These are phyloP conservation scores for Beta macrorhiza DNA, from an alignment of 179 eudicot genomes.

Conservation along the genomic window DNA sequence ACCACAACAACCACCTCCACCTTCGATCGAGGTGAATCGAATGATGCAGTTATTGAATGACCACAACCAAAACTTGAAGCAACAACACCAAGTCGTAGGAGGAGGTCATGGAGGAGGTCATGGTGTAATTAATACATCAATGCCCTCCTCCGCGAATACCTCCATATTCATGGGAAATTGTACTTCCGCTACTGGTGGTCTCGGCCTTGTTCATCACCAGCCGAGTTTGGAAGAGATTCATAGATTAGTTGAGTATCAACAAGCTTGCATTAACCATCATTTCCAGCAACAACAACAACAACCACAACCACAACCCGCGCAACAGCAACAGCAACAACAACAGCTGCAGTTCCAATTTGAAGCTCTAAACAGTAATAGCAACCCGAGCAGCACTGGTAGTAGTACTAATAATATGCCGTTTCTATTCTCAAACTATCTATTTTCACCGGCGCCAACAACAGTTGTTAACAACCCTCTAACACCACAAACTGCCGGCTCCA, in stretches of 20 bases:
- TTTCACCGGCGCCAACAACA: slow-evolving; percentile 20
- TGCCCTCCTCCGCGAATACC: slow-evolving; percentile 24
- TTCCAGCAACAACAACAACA: slow-evolving; percentile 28
- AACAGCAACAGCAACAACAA: slow-evolving; percentile 18
- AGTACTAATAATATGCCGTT: slow-evolving; percentile 21
- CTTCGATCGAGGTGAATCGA: slow-evolving; percentile 17
- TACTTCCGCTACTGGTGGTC: slow-evolving; percentile 5
- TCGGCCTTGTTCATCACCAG: slow-evolving; percentile 15
- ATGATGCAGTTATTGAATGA: slow-evolving; percentile 25
- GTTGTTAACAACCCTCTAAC: slow-evolving; percentile 14
- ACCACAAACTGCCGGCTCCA: slow-evolving; percentile 11
- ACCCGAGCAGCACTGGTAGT: slow-evolving; percentile 15
- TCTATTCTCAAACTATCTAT: slow-evolving; percentile 37
- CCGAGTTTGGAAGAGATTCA: slow-evolving; percentile 55
- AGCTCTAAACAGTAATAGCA: slow-evolving; percentile 14
- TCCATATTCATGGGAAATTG: slow-evolving; percentile 26
- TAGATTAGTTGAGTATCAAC: slow-evolving; percentile 55
- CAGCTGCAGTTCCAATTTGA: slow-evolving; percentile 34
- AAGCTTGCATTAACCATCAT: slow-evolving; percentile 37
- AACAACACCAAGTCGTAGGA: slow-evolving; percentile 7
- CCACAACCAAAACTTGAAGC: slow-evolving; percentile 15
- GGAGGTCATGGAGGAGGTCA: slow-evolving; percentile 5
- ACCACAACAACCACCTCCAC: slow-evolving; percentile 13
- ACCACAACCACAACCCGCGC: slow-evolving; percentile 4
- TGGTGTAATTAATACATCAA: slow-evolving; percentile 19